Percentiles rank a stretch among this genome's conserved stretches.
These are phyloP conservation scores for Nemania sp. DNA, from an alignment of 2,329 filamentous ascomycete genomes.

Conservation along the genomic window DNA sequence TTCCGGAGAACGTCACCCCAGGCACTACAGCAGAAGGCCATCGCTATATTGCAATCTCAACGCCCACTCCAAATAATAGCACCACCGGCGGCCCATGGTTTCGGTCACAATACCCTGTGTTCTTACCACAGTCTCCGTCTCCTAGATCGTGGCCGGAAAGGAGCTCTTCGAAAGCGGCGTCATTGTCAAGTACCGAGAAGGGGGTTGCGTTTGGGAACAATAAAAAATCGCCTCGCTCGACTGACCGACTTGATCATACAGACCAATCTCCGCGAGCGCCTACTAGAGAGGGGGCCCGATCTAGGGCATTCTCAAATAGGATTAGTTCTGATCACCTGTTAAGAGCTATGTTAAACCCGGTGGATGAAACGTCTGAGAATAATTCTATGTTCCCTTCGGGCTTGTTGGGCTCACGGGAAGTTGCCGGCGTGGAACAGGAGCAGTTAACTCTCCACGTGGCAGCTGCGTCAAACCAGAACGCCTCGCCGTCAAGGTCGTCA, in stretches of 20 bases:
- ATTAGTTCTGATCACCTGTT: constrained; percentile 20
- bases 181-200: constrained; percentile 10
- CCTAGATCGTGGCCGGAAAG: constrained; percentile 40
- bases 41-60: constrained; percentile 40
- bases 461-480: background rate
- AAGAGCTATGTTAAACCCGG: constrained; percentile 29
- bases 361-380: constrained; percentile 21
- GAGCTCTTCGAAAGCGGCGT: constrained; percentile 38
- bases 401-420: background rate
- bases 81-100: constrained; percentile 35
- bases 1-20: constrained; percentile 36
- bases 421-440: constrained; percentile 11
- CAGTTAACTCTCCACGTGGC: constrained; percentile 2
- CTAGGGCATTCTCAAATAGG: constrained; percentile 13
- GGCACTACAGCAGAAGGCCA: constrained; percentile 39
- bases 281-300: background rate
- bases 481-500: background rate
- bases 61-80: constrained; percentile 24
- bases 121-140: constrained; percentile 30
- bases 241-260: constrained; percentile 8
- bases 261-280: background rate
- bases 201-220: background rate
- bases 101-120: constrained; percentile 43
- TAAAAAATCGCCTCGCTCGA: constrained; percentile 11
- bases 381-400: constrained; percentile 9